Base-by-base conservation (phyloP, 352 stramenopile species). In the Globisporangium mamillatum region DNA sequence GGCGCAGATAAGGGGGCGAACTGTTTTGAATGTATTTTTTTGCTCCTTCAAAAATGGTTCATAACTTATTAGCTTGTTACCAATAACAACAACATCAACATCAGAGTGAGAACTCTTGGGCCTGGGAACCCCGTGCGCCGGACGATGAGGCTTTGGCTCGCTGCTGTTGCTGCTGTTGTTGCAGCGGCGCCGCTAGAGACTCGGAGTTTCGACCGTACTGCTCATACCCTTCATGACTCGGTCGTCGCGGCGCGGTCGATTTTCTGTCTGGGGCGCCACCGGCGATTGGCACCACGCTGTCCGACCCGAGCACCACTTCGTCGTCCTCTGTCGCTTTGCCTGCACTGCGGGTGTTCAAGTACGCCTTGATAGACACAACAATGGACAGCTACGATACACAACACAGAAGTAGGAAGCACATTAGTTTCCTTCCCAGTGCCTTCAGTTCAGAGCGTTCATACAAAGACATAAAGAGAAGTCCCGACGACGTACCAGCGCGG, bases 291-390 rank as follows among this genome's bases (percentile, higher is more conserved):
- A 60, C 18, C 2, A 38, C 44, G 60, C 34, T 34, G 16, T 73
- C 61, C 7, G 64, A 38, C 7, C 61, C 68, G 0, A 75, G 64
- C 12, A 69, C 58, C 5, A 29, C 36, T 12, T 44, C 41, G 3
- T 68, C 57, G n/a, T 34, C 29, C 63, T 56, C 41, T 55, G 34
- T 32, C 59, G 46, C 22, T 36, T 29, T 27, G 18, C 70, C 75
- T 34, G 69, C 60, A 24, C 69, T 72, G 8, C 65, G 64, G 0
- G 75, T 68, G 46, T 72, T 77, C 60, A 77, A 27, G 20, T 76
- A 79, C 36, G 75, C 75, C 32, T 67, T 72, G 14, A 77, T 44
- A 0, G 72, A 79, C 24, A 81, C 75, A 5, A 69, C 57, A 48
- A 81, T 79, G 1, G 75, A 81, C 2, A 81, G 67, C 75, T 81